Conservation (phyloP, 169 alveolate genomes). For the Plasmodium blacklocki region DNA sequence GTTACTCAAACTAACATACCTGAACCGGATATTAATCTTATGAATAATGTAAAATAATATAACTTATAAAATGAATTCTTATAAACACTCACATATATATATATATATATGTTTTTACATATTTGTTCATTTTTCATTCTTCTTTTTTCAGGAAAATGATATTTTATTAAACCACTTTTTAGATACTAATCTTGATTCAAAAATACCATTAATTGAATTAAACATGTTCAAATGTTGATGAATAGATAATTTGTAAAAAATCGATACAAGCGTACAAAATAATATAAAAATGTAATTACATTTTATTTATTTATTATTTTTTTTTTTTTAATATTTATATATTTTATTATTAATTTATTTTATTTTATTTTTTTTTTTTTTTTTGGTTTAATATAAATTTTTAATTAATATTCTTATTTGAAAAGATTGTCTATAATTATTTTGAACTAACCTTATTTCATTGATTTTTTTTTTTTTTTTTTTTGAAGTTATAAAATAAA, state of each 20-base stretch:
- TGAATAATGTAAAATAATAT: conserved; percentile 40
- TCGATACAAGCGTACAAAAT: not conserved
- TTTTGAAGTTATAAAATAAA: no score
- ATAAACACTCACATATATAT: no score
- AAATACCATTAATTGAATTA: conserved; percentile 49
- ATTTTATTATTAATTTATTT: conserved; percentile 3
- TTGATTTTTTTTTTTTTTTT: no score
- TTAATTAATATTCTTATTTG: no score
- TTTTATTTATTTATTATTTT: not conserved
- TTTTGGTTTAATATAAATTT: no score
- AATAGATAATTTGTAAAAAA: conserved; percentile 2
- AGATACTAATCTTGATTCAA: conserved; percentile 52
- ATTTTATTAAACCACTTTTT: conserved; percentile 21
- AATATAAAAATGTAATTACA: conserved; percentile 1
- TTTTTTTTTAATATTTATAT: not conserved
- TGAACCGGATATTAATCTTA: conserved; percentile 40
- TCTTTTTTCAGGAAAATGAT: conserved; percentile 60
- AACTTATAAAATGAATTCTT: no score
- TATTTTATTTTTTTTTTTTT: no score
- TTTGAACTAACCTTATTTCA: no score
- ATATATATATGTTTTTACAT: not conserved
- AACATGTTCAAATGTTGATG: conserved; percentile 35
- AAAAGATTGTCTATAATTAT: no score
- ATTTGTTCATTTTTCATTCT: not conserved
- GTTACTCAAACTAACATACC: conserved; percentile 59